These are phyloP conservation scores for Pseudoturritis turrita DNA, from an alignment of 345 rosid genomes.

Conservation along the genomic window DNA sequence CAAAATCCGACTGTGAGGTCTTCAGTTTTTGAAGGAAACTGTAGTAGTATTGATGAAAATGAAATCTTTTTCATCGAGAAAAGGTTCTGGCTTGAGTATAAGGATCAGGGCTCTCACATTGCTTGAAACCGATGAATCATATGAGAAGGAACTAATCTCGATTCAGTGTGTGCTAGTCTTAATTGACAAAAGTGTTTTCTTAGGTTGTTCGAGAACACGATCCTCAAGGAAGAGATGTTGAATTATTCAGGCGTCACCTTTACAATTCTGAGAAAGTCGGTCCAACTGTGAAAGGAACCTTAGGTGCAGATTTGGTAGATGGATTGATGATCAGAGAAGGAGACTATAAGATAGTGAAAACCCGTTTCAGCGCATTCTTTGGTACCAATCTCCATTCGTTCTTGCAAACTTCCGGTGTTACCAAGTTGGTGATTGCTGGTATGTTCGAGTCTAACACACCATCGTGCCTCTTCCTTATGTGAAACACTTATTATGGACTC, in stretches of 20 bases:
- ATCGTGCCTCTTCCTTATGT: not conserved
- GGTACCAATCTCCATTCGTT: constrained; percentile 66
- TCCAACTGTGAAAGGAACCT: constrained; percentile 51
- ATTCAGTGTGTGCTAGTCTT: not conserved
- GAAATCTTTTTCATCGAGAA: too few species aligned
- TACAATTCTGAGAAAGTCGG: constrained; percentile 54
- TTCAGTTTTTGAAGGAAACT: too few species aligned
- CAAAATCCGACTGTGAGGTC: too few species aligned
- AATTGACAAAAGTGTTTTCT: not conserved
- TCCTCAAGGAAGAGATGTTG: constrained; percentile 75
- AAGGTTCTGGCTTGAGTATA: too few species aligned
- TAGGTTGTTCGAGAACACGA: constrained; percentile 88
- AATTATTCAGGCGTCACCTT: constrained; percentile 56
- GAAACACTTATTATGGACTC: not conserved
- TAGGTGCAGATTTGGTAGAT: constrained; percentile 65
- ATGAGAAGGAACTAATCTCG: not conserved
- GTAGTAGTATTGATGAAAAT: too few species aligned
- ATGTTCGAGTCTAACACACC: not conserved
- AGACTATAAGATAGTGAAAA: constrained; percentile 83
- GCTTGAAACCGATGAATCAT: not conserved
- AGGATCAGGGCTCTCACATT: too few species aligned
- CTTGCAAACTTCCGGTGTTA: constrained; percentile 48
- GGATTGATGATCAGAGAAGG: constrained; percentile 67
- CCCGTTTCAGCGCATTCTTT: constrained; percentile 88
- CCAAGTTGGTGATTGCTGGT: constrained; percentile 54